Conservation (phyloP, 2,329 filamentous ascomycete species). For the Colletotrichum filicis region DNA sequence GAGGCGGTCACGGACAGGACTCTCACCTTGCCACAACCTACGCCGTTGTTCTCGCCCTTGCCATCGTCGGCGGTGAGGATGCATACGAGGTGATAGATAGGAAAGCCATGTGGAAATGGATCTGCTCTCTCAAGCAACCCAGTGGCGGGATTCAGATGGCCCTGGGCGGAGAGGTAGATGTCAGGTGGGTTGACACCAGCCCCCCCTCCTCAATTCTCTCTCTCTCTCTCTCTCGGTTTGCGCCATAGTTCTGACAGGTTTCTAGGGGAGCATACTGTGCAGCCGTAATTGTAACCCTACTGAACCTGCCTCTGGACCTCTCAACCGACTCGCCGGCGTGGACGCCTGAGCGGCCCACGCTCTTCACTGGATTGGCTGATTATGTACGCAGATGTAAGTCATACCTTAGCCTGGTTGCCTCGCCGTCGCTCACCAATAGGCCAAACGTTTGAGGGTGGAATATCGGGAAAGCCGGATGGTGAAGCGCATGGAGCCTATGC, state of each 20-base stretch:
- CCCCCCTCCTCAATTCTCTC: not conserved
- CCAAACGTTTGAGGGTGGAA: conserved; percentile 95
- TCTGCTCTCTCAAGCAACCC: conserved; percentile 85
- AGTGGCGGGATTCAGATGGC: conserved; percentile 93
- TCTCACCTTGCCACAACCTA: conserved; percentile 93
- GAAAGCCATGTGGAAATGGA: conserved; percentile 89
- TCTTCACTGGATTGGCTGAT: conserved; percentile 79
- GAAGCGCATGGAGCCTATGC: conserved; percentile 98
- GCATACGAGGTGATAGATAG: conserved; percentile 83
- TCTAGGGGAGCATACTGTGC: conserved; percentile 90
- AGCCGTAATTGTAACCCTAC: conserved; percentile 82
- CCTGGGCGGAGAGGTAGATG: conserved; percentile 89
- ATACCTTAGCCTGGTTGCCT: conserved; percentile 33
- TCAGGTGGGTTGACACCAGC: conserved; percentile 68
- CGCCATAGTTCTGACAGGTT: conserved; percentile 32
- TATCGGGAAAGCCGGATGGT: conserved; percentile 84
- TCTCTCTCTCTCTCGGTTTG: not conserved
- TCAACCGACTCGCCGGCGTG: conserved; percentile 77
- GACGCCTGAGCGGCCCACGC: conserved; percentile 68
- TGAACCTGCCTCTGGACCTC: conserved; percentile 85
- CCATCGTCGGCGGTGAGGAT: conserved; percentile 80
- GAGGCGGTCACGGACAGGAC: conserved; percentile 90
- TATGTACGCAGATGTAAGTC: conserved; percentile 84
- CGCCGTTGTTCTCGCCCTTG: conserved; percentile 81
- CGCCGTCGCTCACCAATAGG: conserved; percentile 56